Conservation (phyloP, 306 rosid species). For the Acacia crassicarpa region DNA sequence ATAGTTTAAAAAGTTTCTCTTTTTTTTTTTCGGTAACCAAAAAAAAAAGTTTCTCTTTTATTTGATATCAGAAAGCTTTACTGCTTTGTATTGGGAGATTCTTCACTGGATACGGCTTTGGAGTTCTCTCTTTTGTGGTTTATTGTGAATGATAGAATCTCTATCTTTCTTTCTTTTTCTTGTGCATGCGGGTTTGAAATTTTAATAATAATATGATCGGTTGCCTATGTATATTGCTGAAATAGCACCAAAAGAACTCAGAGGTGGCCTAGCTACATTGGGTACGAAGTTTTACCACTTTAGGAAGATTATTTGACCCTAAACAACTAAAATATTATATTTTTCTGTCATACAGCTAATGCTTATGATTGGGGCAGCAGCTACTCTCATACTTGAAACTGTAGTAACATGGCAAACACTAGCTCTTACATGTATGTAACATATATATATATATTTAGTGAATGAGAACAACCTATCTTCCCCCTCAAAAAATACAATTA, state of each 20-base stretch:
- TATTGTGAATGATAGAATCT: not conserved
- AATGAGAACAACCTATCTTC: not conserved
- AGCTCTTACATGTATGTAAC: not conserved
- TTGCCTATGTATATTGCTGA: slow-evolving; percentile 12
- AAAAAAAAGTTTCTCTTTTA: not conserved
- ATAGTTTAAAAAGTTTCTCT: not conserved
- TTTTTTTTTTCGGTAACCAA: no score
- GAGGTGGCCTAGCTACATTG: slow-evolving; percentile 19
- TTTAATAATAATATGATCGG: not conserved
- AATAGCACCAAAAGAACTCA: slow-evolving; percentile 11
- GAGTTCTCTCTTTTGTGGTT: slow-evolving; percentile 12
- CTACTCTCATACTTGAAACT: slow-evolving; percentile 7
- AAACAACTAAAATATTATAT: not conserved
- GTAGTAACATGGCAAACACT: slow-evolving; percentile 5
- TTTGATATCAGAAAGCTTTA: not conserved
- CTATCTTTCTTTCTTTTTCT: not conserved
- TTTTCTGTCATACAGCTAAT: slow-evolving; percentile 1
- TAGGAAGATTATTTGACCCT: not conserved
- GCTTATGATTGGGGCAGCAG: slow-evolving; percentile 2
- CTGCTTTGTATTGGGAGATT: slow-evolving; percentile 1
- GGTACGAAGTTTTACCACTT: not conserved
- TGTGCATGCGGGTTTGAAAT: not conserved
- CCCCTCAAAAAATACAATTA: not conserved
- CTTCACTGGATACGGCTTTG: not conserved
- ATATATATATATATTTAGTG: not conserved